phyloP scores from a whole-genome alignment of 352 stramenopile genomes.

The Phytophthora citrophthora region DNA sequence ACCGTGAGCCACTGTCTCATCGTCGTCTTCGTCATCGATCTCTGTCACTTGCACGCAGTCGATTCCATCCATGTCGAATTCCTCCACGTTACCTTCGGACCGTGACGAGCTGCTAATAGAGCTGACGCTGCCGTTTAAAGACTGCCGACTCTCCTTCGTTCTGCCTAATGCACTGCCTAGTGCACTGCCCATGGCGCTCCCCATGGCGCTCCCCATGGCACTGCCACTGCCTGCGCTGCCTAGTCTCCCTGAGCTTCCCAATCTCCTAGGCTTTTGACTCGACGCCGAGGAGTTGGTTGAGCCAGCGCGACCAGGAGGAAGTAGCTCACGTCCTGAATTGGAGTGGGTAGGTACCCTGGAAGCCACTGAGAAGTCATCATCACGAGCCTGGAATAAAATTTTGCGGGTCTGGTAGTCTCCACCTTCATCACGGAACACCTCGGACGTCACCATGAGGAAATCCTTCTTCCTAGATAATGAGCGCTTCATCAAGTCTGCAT shows the following conservation, averaged over 20 bases:
- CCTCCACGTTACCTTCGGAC: slow-evolving; percentile 45
- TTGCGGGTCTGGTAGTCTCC: slow-evolving; percentile 90
- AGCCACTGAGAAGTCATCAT: slow-evolving; percentile 87
- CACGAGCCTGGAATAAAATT: slow-evolving; percentile 87
- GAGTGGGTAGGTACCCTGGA: slow-evolving; percentile 78
- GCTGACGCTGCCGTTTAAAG: slow-evolving; percentile 45
- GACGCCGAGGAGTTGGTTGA: slow-evolving; percentile 52
- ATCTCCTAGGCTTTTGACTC: slow-evolving; percentile 42
- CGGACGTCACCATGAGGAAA: slow-evolving; percentile 91
- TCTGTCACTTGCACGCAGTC: slow-evolving; percentile 81
- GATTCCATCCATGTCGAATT: slow-evolving; percentile 80
- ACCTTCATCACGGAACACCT: slow-evolving; percentile 87
- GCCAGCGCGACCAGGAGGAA: slow-evolving; percentile 38
- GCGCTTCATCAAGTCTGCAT: slow-evolving; percentile 82
- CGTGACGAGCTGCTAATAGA: slow-evolving; percentile 61
- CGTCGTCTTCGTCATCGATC: slow-evolving; percentile 77
- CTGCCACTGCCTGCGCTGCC: slow-evolving; percentile 24
- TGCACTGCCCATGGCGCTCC: slow-evolving; percentile 14
- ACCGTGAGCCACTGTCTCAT: slow-evolving; percentile 49
- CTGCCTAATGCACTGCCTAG: slow-evolving; percentile 24
- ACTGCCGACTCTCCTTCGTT: slow-evolving; percentile 45
- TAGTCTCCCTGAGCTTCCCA: slow-evolving; percentile 25
- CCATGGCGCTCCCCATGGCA: slow-evolving; percentile 34
- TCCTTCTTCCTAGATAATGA: slow-evolving; percentile 89
- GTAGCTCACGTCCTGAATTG: slow-evolving; percentile 60